These are phyloP conservation scores for Polyporus arcularius DNA, from an alignment of 768 basidiomycete genomes.

Conservation along the genomic window DNA sequence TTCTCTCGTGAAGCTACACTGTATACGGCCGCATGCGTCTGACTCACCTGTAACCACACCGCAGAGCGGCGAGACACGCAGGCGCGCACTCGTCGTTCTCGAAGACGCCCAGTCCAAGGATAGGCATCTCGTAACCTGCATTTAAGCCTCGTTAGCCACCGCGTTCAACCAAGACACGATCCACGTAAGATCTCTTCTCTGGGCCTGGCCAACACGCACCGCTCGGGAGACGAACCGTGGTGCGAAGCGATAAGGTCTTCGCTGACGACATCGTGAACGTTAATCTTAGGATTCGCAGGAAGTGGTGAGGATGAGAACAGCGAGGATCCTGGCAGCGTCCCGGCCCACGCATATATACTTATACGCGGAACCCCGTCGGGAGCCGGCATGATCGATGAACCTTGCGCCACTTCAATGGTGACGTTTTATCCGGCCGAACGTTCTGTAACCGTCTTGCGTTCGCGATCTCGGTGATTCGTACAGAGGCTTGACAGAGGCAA, in stretches of 20 bases:
- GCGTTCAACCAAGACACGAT: not conserved
- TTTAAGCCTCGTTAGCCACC: not conserved
- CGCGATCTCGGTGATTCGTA: not conserved
- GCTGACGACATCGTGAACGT: not conserved
- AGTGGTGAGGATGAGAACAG: not conserved
- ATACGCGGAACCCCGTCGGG: too few species aligned
- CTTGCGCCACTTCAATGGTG: too few species aligned
- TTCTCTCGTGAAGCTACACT: not conserved
- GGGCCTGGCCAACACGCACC: conserved; percentile 25
- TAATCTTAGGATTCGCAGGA: not conserved
- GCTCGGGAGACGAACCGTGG: conserved; percentile 35
- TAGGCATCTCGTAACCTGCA: conserved; percentile 58
- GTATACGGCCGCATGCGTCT: not conserved
- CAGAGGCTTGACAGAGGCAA: too few species aligned
- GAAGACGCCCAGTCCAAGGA: conserved; percentile 72
- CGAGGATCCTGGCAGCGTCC: not conserved
- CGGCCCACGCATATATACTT: too few species aligned
- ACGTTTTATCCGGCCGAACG: too few species aligned
- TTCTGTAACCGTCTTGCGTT: too few species aligned
- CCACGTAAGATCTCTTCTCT: not conserved
- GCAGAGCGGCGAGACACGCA: conserved; percentile 60
- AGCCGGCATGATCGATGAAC: too few species aligned
- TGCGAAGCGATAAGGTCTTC: conserved; percentile 30
- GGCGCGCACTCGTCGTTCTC: conserved; percentile 58
- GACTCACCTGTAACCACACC: conserved; percentile 58